Evolutionary conservation across 345 rosid species (phyloP).

Genomic region (Eucalyptus cloeziana): DNA sequence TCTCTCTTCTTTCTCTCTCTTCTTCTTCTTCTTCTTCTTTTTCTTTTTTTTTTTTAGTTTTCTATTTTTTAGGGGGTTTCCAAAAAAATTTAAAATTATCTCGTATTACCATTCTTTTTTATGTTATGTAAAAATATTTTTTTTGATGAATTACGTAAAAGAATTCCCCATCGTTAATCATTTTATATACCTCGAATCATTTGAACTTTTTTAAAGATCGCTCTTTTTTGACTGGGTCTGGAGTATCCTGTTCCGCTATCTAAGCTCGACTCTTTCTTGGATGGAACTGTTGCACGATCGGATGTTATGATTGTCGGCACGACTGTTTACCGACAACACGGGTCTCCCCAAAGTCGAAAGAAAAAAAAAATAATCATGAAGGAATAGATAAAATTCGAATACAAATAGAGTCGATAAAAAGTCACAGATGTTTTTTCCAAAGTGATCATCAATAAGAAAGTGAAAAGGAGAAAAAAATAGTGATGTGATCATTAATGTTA

Average conservation of each 20-base stretch:
- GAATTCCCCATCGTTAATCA: neutral
- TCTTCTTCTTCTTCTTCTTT: too few species aligned
- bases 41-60: neutral
- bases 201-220: neutral
- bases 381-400: neutral
- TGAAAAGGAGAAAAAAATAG: neutral
- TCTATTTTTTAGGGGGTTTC: neutral
- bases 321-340: neutral
- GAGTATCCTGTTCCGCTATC: accelerated
- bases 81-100: accelerated
- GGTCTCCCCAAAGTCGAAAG: neutral
- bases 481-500: neutral
- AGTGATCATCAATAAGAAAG: neutral
- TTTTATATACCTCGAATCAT: too few species aligned
- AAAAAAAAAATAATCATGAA: accelerated
- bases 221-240: too few species aligned
- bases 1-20: accelerated
- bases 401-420: too few species aligned
- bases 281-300: neutral
- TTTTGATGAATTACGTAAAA: neutral
- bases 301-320: neutral
- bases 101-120: neutral
- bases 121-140: neutral
- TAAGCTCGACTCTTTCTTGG: neutral
- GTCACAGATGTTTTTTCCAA: neutral